A percentile compares a stretch with the other conserved stretches of the same genome.
phyloP scores from a whole-genome alignment of 495 filamentous ascomycete species.

The Astrothelium macrocarpum region DNA sequence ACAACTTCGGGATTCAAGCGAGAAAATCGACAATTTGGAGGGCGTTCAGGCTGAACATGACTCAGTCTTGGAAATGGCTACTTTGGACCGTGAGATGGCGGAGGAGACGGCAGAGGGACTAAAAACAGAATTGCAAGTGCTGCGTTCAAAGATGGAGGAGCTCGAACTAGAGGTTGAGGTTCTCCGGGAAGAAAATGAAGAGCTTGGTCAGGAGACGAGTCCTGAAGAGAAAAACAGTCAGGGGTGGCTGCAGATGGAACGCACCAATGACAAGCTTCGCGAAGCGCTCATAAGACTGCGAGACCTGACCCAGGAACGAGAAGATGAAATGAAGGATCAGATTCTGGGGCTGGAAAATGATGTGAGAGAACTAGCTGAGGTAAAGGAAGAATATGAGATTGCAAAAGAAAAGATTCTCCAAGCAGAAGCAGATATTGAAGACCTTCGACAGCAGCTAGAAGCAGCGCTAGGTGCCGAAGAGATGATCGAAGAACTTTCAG shows the following conservation, averaged over 20 bases:
- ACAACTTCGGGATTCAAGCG: conserved; percentile 65
- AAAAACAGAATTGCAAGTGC: conserved; percentile 68
- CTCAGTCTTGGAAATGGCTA: conserved; percentile 72
- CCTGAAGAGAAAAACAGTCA: conserved; percentile 78
- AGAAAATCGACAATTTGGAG: conserved; percentile 58
- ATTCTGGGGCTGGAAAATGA: conserved; percentile 74
- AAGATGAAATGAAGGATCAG: conserved; percentile 65
- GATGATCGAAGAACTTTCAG: conserved; percentile 85
- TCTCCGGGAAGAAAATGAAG: conserved; percentile 74
- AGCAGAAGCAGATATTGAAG: conserved; percentile 68
- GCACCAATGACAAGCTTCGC: conserved; percentile 75
- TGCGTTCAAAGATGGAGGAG: conserved; percentile 70
- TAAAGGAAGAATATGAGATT: conserved; percentile 62
- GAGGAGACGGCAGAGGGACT: conserved; percentile 79
- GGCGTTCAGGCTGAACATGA: conserved; percentile 73
- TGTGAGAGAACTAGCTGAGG: conserved; percentile 54
- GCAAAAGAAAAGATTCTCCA: conserved; percentile 62
- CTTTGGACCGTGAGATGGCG: conserved; percentile 89
- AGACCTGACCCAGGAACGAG: conserved; percentile 77
- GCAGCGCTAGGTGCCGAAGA: conserved; percentile 78
- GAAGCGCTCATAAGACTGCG: conserved; percentile 75
- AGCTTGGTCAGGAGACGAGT: conserved; percentile 71
- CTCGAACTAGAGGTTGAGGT: conserved; percentile 81
- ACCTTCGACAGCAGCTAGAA: conserved; percentile 84
- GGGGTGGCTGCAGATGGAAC: conserved; percentile 86